Percentiles rank a stretch among this genome's conserved stretches.
Evolutionary conservation across 2,329 filamentous ascomycete genomes (phyloP).

Genomic region (Pseudopyricularia cyperi): DNA sequence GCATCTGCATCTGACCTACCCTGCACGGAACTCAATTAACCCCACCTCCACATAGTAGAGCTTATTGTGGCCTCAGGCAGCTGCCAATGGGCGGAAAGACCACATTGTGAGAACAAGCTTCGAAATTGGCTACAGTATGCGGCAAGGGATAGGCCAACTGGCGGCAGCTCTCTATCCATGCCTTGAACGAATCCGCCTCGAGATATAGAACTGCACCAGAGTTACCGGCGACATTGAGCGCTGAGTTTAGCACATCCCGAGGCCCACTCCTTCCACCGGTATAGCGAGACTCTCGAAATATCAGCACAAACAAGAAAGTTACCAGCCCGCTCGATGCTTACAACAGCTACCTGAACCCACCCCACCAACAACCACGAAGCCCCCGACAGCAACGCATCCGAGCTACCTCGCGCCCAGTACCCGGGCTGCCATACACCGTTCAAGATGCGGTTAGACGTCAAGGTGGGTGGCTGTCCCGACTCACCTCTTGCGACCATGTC

Average conservation of each 20-base stretch:
- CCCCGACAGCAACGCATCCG: neutral
- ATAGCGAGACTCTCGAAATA: neutral
- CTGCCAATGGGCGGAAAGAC: slow-evolving; percentile 1
- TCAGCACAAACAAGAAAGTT: neutral
- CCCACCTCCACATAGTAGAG: too few relatives aligned
- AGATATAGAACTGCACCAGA: neutral
- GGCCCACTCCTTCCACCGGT: too few relatives aligned
- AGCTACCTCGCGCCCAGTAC: neutral
- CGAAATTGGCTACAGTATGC: neutral
- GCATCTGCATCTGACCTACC: too few relatives aligned
- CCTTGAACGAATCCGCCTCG: neutral
- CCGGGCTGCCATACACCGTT: neutral
- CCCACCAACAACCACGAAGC: neutral
- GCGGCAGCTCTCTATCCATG: slow-evolving; percentile 7
- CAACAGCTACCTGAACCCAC: neutral
- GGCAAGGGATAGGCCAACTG: neutral
- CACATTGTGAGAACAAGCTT: slow-evolving; percentile 5
- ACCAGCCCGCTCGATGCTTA: neutral
- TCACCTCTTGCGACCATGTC: neutral
- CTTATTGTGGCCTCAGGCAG: slow-evolving; percentile 1
- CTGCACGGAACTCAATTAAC: too few relatives aligned
- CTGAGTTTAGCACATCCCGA: neutral
- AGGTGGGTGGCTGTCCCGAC: neutral
- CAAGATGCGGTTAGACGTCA: slow-evolving; percentile 5
- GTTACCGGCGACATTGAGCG: neutral